Evolutionary conservation across 2,329 filamentous ascomycete species (phyloP).

Genomic region (Fusarium sp.): DNA sequence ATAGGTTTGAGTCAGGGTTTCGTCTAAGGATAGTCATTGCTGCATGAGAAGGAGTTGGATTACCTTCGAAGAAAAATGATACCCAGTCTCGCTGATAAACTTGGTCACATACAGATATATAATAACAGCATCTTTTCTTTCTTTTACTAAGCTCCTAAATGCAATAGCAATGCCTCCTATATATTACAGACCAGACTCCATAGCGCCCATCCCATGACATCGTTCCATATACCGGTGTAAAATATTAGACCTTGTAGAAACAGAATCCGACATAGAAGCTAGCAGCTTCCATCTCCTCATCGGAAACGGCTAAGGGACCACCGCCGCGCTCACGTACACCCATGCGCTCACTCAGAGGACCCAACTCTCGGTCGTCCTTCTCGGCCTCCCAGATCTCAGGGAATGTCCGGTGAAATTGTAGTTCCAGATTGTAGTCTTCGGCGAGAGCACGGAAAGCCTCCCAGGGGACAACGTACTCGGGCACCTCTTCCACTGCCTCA

Average conservation of each 20-base stretch:
- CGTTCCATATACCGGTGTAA: neutral
- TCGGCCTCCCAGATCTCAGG: slow-evolving; percentile 91
- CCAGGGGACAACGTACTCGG: slow-evolving; percentile 98
- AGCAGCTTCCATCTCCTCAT: slow-evolving; percentile 92
- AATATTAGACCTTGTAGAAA: slow-evolving; percentile 86
- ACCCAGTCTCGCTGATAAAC: slow-evolving; percentile 46
- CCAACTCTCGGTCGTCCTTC: slow-evolving; percentile 84
- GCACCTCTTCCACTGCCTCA: slow-evolving; percentile 95
- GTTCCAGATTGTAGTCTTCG: slow-evolving; percentile 95
- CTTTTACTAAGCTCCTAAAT: slow-evolving; percentile 4
- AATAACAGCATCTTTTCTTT: slow-evolving; percentile 38
- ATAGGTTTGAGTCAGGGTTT: neutral
- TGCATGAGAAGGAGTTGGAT: slow-evolving; percentile 43
- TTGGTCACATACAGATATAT: slow-evolving; percentile 33
- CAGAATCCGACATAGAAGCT: slow-evolving; percentile 95
- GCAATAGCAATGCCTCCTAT: neutral
- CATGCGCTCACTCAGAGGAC: slow-evolving; percentile 94
- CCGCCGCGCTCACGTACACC: slow-evolving; percentile 80
- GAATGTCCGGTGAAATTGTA: slow-evolving; percentile 94
- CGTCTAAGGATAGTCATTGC: slow-evolving; percentile 5
- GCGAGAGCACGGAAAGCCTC: slow-evolving; percentile 95
- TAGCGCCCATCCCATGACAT: slow-evolving; percentile 13
- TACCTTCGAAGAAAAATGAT: slow-evolving; percentile 47
- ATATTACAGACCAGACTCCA: slow-evolving; percentile 10
- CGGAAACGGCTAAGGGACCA: slow-evolving; percentile 75